Conservation (phyloP, 1,139 yeast genomes). For the Meyerozyma elateridarum region DNA sequence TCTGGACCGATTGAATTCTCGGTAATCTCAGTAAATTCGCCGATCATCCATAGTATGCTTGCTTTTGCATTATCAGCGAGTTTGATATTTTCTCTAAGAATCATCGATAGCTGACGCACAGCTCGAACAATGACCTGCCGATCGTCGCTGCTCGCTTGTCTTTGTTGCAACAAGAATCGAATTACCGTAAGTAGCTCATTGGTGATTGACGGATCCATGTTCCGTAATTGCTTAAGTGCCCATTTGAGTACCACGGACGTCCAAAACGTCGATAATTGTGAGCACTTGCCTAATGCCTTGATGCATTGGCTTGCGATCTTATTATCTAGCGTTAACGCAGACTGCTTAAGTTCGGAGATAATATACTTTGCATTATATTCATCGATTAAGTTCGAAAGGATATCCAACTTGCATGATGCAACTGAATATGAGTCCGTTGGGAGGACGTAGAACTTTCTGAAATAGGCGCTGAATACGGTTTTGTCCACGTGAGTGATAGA, state of each 20-base stretch:
- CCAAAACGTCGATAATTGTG: conserved; percentile 36
- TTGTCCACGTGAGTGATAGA: conserved; percentile 34
- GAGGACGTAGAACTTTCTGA: conserved; percentile 51
- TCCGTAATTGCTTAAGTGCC: conserved; percentile 33
- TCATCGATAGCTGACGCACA: conserved; percentile 32
- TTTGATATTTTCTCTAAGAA: conserved; percentile 21
- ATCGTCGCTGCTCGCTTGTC: conserved; percentile 24
- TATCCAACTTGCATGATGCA: conserved; percentile 56
- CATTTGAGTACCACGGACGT: conserved; percentile 34
- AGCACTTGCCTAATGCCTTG: conserved; percentile 53
- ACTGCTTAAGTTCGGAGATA: conserved; percentile 65
- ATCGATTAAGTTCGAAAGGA: conserved; percentile 55
- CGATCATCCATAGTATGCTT: conserved; percentile 85
- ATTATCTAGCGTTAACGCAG: conserved; percentile 41
- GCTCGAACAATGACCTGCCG: conserved; percentile 29
- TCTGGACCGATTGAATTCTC: conserved; percentile 64
- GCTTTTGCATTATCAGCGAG: conserved; percentile 61
- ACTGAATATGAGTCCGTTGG: conserved; percentile 51
- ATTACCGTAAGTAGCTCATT: conserved; percentile 61
- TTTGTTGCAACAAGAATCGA: conserved; percentile 66
- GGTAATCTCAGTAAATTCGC: conserved; percentile 59
- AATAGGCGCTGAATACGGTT: conserved; percentile 41
- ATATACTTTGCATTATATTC: conserved; percentile 48
- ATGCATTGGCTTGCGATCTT: conserved; percentile 52
- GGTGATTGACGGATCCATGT: conserved; percentile 17